phyloP scores from a whole-genome alignment of 768 basidiomycete genomes.

The Epithele typhae region DNA sequence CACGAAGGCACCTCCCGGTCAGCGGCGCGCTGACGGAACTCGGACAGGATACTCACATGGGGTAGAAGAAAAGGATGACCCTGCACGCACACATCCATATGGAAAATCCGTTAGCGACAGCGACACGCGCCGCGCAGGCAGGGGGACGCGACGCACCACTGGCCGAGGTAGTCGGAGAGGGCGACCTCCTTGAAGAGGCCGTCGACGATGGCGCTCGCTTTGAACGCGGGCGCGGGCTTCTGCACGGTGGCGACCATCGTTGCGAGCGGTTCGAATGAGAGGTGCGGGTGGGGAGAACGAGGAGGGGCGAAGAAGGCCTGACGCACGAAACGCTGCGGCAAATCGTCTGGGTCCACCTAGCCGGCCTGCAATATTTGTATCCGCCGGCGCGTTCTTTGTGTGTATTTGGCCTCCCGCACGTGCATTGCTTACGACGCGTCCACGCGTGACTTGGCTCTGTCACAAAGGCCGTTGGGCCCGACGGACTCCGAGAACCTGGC shows the following conservation, averaged over 20 bases:
- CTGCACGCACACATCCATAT: constrained; percentile 33
- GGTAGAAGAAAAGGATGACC: constrained; percentile 95
- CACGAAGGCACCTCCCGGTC: constrained; percentile 1
- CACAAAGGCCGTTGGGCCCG: no score
- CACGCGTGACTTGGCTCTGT: no score
- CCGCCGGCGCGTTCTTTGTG: constrained; percentile 23
- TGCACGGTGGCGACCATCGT: constrained; percentile 46
- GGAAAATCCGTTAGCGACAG: not conserved
- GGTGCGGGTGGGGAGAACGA: not conserved
- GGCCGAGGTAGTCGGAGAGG: constrained; percentile 67
- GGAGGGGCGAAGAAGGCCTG: not conserved
- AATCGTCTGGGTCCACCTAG: constrained; percentile 1
- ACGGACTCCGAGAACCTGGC: no score
- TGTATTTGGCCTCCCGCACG: constrained; percentile 17
- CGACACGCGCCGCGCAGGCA: no score
- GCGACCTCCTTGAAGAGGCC: constrained; percentile 76
- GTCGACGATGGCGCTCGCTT: constrained; percentile 67
- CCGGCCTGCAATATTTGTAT: constrained; percentile 12
- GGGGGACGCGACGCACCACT: constrained; percentile 58
- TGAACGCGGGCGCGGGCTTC: constrained; percentile 82
- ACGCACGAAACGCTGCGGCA: not conserved
- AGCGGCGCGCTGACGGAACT: not conserved
- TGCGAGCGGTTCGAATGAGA: not conserved
- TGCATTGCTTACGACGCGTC: constrained; percentile 11
- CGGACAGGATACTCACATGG: constrained; percentile 56